A percentile compares a stretch with the other conserved stretches of the same genome.
Evolutionary conservation across 1,284 basidiomycete genomes (phyloP).

Genomic region (Rhodofomes roseus): DNA sequence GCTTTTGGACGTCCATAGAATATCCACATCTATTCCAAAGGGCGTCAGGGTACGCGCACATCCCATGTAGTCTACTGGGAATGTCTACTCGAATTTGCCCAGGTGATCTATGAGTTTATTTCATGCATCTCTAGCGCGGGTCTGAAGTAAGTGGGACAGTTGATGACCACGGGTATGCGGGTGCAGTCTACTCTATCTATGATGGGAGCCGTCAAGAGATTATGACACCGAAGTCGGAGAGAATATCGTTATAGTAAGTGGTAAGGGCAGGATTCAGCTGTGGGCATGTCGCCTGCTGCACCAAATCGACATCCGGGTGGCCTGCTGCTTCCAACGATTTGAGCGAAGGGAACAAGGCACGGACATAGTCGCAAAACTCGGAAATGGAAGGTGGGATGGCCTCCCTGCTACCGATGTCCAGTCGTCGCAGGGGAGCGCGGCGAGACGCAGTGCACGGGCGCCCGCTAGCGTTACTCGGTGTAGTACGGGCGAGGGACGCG

Average conservation of each 20-base stretch:
- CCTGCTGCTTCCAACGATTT: not conserved
- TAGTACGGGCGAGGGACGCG: not conserved
- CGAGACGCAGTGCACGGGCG: not conserved
- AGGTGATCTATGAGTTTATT: not conserved
- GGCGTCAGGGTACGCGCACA: not conserved
- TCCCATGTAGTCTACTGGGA: not conserved
- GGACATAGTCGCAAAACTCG: not conserved
- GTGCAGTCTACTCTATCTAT: not conserved
- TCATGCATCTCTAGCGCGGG: not conserved
- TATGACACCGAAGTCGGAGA: not conserved
- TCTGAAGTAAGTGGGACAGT: not conserved
- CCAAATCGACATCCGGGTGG: not conserved
- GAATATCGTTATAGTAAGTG: not conserved
- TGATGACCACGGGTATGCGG: not conserved
- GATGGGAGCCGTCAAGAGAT: not conserved
- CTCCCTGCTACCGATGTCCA: constrained; percentile 2
- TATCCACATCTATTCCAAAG: not conserved
- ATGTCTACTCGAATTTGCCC: not conserved
- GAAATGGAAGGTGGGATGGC: not conserved
- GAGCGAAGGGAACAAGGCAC: not conserved
- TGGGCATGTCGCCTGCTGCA: not conserved
- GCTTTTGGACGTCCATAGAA: not conserved
- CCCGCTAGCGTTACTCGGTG: not conserved
- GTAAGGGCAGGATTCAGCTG: not conserved
- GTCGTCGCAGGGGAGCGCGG: not conserved